A percentile compares a stretch with the other conserved stretches of the same genome.
Evolutionary conservation across 2,329 filamentous ascomycete genomes (phyloP).

Genomic region (Fusarium napiforme): DNA sequence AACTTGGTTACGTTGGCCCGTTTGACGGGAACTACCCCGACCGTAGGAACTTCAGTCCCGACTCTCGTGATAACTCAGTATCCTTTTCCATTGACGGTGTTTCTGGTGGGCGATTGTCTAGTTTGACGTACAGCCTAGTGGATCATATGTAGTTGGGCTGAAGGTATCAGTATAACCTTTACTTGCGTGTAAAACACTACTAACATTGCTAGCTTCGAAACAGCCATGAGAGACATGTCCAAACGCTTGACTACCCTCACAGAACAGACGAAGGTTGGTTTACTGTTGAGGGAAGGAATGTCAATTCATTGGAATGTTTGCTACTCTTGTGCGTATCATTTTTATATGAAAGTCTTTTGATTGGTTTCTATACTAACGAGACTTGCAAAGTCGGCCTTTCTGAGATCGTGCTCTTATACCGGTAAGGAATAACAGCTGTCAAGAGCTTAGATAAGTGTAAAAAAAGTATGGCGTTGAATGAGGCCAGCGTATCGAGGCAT

Average conservation of each 20-base stretch:
- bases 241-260: background rate
- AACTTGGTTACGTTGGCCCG: no score
- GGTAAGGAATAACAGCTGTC: fast-evolving
- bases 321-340: background rate
- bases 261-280: background rate
- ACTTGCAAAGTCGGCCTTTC: background rate
- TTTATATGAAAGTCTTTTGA: fast-evolving
- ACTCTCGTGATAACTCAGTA: background rate
- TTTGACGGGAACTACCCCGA: background rate
- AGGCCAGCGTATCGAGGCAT: fast-evolving
- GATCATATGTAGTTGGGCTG: background rate
- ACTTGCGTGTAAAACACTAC: background rate
- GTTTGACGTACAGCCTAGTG: background rate
- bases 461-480: background rate
- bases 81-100: background rate
- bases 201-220: background rate
- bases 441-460: background rate
- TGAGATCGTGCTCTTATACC: background rate
- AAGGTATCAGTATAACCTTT: background rate
- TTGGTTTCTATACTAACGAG: background rate
- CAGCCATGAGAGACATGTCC: fast-evolving
- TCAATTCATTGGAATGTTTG: background rate
- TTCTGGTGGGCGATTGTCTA: background rate
- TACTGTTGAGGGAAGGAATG: background rate
- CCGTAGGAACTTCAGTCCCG: background rate